phyloP scores from a whole-genome alignment of 495 filamentous ascomycete species.

The Achaetomiella virescens region DNA sequence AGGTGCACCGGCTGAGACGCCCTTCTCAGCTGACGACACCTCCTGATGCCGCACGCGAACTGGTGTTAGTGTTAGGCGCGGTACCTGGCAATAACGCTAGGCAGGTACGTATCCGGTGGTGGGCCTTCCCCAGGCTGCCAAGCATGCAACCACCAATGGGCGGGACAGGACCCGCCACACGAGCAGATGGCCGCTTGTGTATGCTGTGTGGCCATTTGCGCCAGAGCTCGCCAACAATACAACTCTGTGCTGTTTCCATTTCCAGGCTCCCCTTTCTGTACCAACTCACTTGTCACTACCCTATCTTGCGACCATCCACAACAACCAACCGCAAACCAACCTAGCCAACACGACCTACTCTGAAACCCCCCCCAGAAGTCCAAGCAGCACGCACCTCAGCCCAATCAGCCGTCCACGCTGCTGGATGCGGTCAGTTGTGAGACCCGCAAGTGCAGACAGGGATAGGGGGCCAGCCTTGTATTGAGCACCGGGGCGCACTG shows the following conservation, averaged over 20 bases:
- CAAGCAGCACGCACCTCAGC: not conserved
- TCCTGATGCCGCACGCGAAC: not conserved
- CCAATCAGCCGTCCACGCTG: constrained; percentile 3
- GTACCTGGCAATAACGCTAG: not conserved
- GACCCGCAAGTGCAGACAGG: not conserved
- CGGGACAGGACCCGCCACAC: constrained; percentile 9
- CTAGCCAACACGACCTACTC: too few species aligned
- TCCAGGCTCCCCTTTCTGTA: too few species aligned
- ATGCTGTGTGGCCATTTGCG: constrained; percentile 21
- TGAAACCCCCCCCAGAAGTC: not conserved
- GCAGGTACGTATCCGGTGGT: not conserved
- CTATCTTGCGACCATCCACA: too few species aligned
- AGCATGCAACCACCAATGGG: constrained; percentile 3
- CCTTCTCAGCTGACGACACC: not conserved
- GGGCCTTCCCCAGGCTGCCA: constrained; percentile 3
- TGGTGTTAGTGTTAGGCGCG: not conserved
- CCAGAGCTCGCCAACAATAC: constrained; percentile 17
- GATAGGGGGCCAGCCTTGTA: too few species aligned
- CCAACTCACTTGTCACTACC: too few species aligned
- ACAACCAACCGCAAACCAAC: too few species aligned
- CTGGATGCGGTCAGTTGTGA: not conserved
- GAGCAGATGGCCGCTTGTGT: constrained; percentile 18
- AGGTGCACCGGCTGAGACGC: not conserved
- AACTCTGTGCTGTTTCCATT: not conserved
- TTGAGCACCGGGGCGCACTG: too few species aligned